These are phyloP conservation scores for Fagopyrum tataricum DNA, from an alignment of 148 eudicot species.

Conservation along the genomic window DNA sequence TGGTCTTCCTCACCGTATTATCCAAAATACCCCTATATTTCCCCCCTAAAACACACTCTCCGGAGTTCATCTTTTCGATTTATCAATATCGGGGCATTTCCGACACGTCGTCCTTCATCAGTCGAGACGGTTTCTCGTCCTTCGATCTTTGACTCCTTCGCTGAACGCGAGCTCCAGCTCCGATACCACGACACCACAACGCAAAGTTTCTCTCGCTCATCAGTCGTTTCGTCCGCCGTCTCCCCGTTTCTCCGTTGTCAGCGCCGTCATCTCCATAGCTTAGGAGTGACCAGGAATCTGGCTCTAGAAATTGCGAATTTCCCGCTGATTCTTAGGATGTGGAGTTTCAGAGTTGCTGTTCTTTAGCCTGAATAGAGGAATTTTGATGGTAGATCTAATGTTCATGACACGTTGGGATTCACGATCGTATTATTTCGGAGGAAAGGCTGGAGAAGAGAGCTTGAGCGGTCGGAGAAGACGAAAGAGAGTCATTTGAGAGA, in stretches of 20 bases:
- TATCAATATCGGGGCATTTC: background rate
- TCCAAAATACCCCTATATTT: background rate
- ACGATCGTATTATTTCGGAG: background rate
- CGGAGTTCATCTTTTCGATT: background rate
- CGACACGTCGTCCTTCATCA: conserved; percentile 13
- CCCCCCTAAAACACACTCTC: background rate
- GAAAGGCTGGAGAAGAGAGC: background rate
- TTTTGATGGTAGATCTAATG: conserved; percentile 4
- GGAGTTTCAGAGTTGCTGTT: background rate
- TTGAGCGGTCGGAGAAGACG: background rate
- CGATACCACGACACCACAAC: background rate
- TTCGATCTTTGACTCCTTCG: conserved; percentile 1
- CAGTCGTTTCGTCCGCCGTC: background rate
- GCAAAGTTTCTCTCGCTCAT: conserved; percentile 2
- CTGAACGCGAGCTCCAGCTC: background rate
- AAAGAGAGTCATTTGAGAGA: conserved; percentile 21
- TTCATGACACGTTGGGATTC: conserved; percentile 5
- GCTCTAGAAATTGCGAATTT: conserved; percentile 7
- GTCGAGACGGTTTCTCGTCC: conserved; percentile 11
- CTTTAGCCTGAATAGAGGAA: background rate
- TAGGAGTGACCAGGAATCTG: background rate
- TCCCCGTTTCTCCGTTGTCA: conserved; percentile 4
- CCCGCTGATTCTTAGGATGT: background rate
- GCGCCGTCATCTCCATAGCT: conserved; percentile 10
- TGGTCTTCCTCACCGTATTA: background rate